Percentiles rank a stretch among this genome's conserved stretches.
These are phyloP conservation scores for Aspergillus sp. DNA, from an alignment of 2,329 filamentous ascomycete genomes.

Conservation along the genomic window DNA sequence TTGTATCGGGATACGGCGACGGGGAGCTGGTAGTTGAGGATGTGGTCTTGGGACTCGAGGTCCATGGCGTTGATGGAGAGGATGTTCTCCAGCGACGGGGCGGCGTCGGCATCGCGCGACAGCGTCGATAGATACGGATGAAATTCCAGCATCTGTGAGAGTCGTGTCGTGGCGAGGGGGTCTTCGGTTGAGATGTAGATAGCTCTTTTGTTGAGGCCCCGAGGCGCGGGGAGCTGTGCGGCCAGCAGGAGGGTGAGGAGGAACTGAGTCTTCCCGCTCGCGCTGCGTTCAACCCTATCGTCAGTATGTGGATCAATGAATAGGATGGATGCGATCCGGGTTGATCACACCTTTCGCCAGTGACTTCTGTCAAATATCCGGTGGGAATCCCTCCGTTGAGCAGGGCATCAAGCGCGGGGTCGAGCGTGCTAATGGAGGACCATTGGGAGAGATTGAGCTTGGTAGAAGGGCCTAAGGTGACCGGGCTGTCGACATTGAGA, in stretches of 20 bases:
- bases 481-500: slow-evolving; percentile 17
- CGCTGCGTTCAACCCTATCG: slow-evolving; percentile 47
- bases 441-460: slow-evolving; percentile 41
- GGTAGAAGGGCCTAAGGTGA: slow-evolving; percentile 24
- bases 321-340: background rate
- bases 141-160: slow-evolving; percentile 71
- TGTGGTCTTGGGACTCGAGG: slow-evolving; percentile 92
- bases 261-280: slow-evolving; percentile 92
- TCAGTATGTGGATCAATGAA: no score
- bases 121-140: slow-evolving; percentile 61
- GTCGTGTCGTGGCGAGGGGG: slow-evolving; percentile 74
- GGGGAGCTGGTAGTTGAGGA: slow-evolving; percentile 87
- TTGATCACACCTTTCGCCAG: slow-evolving; percentile 71
- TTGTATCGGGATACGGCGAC: slow-evolving; percentile 74
- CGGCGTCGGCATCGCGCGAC: slow-evolving; percentile 24
- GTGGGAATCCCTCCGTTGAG: slow-evolving; percentile 78
- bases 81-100: slow-evolving; percentile 72
- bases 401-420: slow-evolving; percentile 66
- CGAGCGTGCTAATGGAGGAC: slow-evolving; percentile 75
- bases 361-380: slow-evolving; percentile 82
- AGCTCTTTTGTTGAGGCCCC: slow-evolving; percentile 69
- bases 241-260: slow-evolving; percentile 81
- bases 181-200: slow-evolving; percentile 95
- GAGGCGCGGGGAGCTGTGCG: slow-evolving; percentile 74
- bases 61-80: slow-evolving; percentile 82